Evolutionary conservation across 768 basidiomycete genomes (phyloP), one percentile per base, ranked within the genome.

Genomic region (Piloderma croceum): DNA sequence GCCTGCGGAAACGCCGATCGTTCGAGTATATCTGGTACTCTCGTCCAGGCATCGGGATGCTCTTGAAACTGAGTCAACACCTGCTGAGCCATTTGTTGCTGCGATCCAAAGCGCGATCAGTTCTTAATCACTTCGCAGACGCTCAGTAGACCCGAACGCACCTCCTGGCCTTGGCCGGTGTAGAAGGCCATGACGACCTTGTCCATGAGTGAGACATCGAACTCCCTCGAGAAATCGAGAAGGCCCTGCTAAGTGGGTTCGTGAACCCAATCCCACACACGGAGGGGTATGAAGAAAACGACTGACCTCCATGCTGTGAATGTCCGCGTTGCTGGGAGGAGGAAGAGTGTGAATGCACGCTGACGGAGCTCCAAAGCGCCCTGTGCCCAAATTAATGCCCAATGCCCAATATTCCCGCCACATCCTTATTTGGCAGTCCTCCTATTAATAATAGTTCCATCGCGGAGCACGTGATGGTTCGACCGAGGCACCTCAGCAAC

Each of bases 71-170:
- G 92, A 6, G 94, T 96, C 51, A 99, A 75, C 47, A 90, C 73
- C 60, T 86, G 85, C 65, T 98, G 94, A 12, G 94, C 94, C 60
- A 83, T 62, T 79, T 88, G 85, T 88, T 93, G 93, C 93, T 98
- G 46, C 35, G 21, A 42, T n/a, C 44, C 31, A 34, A 38, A 27
- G 24, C 47, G 39, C 45, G 32, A 9, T 18, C 17, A 21, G 34
- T 24, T 21, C 21, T 12, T 34, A 29, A n/a, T 15, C 15, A 6
- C n/a, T n/a, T n/a, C n/a, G n/a, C n/a, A n/a, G n/a, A n/a, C 27
- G 27, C 27, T 29, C 10, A 36, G 22, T 22, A 25, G 35, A 20
- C 37, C 51, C 42, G 45, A 19, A 55, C 75, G 32, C 42, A 96
- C 94, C 72, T 96, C 89, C 43, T 77, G 69, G 19, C 91, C 91